Percentiles rank a stretch among this genome's conserved stretches.
phyloP scores from a whole-genome alignment of 1,284 basidiomycete genomes.

The Cryptococcus maquisensis region DNA sequence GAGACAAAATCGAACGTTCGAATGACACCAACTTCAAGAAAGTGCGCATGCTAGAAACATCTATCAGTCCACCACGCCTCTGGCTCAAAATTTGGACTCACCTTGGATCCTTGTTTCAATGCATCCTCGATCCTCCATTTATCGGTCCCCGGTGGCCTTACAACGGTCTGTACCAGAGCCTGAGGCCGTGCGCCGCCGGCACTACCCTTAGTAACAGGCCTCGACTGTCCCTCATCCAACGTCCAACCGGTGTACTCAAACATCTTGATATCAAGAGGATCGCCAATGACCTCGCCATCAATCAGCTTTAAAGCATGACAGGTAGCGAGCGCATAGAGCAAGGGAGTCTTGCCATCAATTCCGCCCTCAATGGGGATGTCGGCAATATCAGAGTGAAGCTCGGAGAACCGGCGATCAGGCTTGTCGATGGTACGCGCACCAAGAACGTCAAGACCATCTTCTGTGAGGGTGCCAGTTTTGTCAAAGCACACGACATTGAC shows the following conservation, averaged over 20 bases:
- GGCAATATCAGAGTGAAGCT: constrained; percentile 79
- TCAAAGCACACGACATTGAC: constrained; percentile 99
- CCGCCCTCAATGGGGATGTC: constrained; percentile 71
- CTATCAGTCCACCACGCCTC: neutral
- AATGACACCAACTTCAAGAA: constrained; percentile 93
- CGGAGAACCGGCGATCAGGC: constrained; percentile 71
- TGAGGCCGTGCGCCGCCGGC: constrained; percentile 60
- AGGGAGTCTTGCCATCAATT: constrained; percentile 63
- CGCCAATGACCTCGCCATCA: constrained; percentile 82
- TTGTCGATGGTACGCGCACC: constrained; percentile 81
- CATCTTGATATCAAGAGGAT: constrained; percentile 96
- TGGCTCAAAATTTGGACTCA: constrained; percentile 38
- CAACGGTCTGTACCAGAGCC: constrained; percentile 92
- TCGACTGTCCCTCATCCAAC: constrained; percentile 79
- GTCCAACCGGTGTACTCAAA: constrained; percentile 97
- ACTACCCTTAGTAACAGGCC: constrained; percentile 55
- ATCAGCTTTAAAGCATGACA: constrained; percentile 95
- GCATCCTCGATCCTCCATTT: constrained; percentile 90
- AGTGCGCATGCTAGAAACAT: constrained; percentile 75
- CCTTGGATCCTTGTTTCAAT: constrained; percentile 71
- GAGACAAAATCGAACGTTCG: constrained; percentile 97
- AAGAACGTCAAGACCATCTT: constrained; percentile 95
- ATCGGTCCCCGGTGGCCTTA: constrained; percentile 86
- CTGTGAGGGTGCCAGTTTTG: constrained; percentile 98
- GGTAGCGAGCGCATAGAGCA: constrained; percentile 89